Evolutionary conservation across 2,329 filamentous ascomycete species (phyloP), one percentile per base, ranked within the genome.

Genomic region (Xylariaceae sp.): DNA sequence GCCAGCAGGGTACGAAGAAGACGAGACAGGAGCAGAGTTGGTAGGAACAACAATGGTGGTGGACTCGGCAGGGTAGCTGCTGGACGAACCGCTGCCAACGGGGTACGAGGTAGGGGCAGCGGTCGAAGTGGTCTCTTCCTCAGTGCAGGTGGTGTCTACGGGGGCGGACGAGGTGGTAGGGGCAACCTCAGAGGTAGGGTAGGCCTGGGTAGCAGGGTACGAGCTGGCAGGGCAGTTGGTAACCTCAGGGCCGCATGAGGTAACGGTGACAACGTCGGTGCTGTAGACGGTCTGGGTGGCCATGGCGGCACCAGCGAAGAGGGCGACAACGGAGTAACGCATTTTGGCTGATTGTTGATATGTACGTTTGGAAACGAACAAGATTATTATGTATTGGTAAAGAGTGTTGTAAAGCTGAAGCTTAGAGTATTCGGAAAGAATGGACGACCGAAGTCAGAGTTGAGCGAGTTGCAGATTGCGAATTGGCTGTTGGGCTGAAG

Each of bases 211-310:
- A 42, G 67, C 66, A 38, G 69, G 64, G 71, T 70, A 69, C 62
- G 72, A 51, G 15, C 12, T 58, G 54, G 68, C 72, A 48, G 76
- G 78, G 78, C 84, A 87, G 80, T 86, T 64, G 67, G 79, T 77
- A 63, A 85, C 80, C 53, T 75, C 74, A 44, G 80, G 71, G 51
- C 69, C 75, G 75, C 81, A 84, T 46, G 77, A 81, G 68, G 78
- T 83, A 74, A 83, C 72, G 70, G 81, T 83, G 59, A 80, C 71
- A 65, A 76, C 73, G 65, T 81, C 74, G 58, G 78, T 82, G 64
- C 71, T 69, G 76, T 78, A 81, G 71, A 82, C 71, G 63, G 78
- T 75, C 62, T 63, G 67, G 59, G 66, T 62, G 57, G 66, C 66
- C 60, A 72, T 60, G 58, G 66, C 72, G 63, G 71, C 72, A 62